Base-by-base conservation (phyloP, 352 stramenopile genomes). In the Phytophthora chlamydospora region DNA sequence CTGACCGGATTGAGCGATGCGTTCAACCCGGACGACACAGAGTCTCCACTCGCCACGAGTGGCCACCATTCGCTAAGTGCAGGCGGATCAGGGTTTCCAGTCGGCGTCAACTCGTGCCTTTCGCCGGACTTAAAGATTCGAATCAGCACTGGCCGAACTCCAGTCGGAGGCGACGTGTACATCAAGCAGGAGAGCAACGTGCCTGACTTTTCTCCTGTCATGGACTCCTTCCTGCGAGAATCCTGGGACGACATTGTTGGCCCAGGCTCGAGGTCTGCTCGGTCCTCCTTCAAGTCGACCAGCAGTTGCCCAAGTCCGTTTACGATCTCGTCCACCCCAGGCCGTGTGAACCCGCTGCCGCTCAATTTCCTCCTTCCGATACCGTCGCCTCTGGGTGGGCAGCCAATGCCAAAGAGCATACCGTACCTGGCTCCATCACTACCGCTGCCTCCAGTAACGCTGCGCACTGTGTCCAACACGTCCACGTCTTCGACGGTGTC, bases 171-270 rank as follows among this genome's bases (percentile, higher is more conserved):
- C 19, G 54, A 64, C 34, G 70, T 73, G 4, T 49, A 49, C 34
- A 81, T 85, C 52, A 85, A 86, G 53, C 52, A 74, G 43, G 79
- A 85, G 47, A 57, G 24, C 39, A 56, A 45, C 14, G 61, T 67
- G 29, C 59, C 70, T 4, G 70, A 68, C 40, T 76, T 85, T 21
- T 86, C 78, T 16, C 76, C 80, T 2, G 49, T 75, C 32, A 84
- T 88, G 69, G 76, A 88, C 44, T 84, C 76, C 13, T 88, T 88
- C 46, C 58, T 88, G 32, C 71, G 71, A 0, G 80, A 88, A 24
- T 76, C 78, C 11, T 90, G 78, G 76, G 75, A 79, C 43, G 75
- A 87, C 34, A 77, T 85, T 41, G 56, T 68, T 14, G 68, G 71
- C 2, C 38, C 50, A 11, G 54, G 41, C 11, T 75, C 60, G 33